Percentiles rank a stretch among this genome's conserved stretches.
Conservation (phyloP, 202 grass and related monocot species). For the Tripidium arundinaceum region DNA sequence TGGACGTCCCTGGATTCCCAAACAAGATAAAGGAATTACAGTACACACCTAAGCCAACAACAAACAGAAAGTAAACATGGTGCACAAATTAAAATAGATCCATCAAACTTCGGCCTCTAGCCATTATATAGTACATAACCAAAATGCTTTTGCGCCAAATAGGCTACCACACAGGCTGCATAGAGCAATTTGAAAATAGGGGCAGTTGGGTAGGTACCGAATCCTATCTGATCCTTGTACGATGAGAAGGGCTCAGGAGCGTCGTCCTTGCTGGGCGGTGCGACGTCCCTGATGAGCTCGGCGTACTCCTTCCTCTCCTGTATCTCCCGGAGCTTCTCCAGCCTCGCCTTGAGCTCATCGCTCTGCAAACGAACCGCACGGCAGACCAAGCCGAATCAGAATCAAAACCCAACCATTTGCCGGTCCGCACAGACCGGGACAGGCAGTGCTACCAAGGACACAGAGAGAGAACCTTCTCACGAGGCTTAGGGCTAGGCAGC, state of each 20-base stretch:
- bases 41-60: neutral
- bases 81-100: neutral
- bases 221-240: slow-evolving; percentile 98
- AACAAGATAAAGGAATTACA: neutral
- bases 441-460: neutral
- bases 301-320: slow-evolving; percentile 78
- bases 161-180: neutral
- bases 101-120: neutral
- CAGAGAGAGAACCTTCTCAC: slow-evolving; percentile 53
- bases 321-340: slow-evolving; percentile 73
- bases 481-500: slow-evolving; percentile 60
- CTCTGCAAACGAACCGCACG: slow-evolving; percentile 41
- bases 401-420: neutral
- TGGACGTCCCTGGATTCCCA: neutral
- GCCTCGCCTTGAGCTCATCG: slow-evolving; percentile 81
- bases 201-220: slow-evolving; percentile 51
- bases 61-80: neutral
- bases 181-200: neutral
- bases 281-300: slow-evolving; percentile 79
- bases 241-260: slow-evolving; percentile 75
- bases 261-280: slow-evolving; percentile 42
- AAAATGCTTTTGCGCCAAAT: neutral
- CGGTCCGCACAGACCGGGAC: neutral
- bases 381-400: neutral
- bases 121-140: neutral